phyloP scores from a whole-genome alignment of 805 yeast genomes.

The Candida glaebosa region DNA sequence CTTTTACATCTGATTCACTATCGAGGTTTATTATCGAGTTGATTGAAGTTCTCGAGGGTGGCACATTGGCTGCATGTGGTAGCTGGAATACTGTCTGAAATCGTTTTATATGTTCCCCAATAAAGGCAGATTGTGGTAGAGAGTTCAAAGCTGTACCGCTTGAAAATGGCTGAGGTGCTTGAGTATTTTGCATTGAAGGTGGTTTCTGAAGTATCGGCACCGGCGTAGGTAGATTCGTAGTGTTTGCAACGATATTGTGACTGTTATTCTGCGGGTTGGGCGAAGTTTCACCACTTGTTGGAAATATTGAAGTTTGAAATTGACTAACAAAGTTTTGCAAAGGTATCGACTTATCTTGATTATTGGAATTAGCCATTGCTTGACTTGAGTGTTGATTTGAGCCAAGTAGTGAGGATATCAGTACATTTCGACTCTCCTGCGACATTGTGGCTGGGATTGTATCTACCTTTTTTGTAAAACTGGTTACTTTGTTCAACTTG shows the following conservation, averaged over 20 bases:
- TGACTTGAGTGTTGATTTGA: constrained; percentile 10
- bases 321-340: constrained; percentile 24
- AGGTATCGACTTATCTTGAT: constrained; percentile 4
- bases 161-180: background rate
- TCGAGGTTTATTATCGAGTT: constrained; percentile 39
- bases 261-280: background rate
- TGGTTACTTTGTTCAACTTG: background rate
- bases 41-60: constrained; percentile 34
- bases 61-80: constrained; percentile 6
- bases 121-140: constrained; percentile 1
- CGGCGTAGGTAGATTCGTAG: background rate
- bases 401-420: constrained; percentile 30
- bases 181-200: constrained; percentile 1
- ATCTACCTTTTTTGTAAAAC: background rate
- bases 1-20: constrained; percentile 19
- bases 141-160: background rate
- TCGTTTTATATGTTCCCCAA: constrained; percentile 24
- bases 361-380: background rate
- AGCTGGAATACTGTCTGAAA: constrained; percentile 30
- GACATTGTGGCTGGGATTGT: constrained; percentile 10
- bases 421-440: constrained; percentile 25
- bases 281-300: constrained; percentile 1
- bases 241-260: background rate
- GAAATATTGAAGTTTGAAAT: constrained; percentile 27
- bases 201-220: background rate